Evolutionary conservation across 495 filamentous ascomycete species (phyloP).

Genomic region (Aspergillus leporis): DNA sequence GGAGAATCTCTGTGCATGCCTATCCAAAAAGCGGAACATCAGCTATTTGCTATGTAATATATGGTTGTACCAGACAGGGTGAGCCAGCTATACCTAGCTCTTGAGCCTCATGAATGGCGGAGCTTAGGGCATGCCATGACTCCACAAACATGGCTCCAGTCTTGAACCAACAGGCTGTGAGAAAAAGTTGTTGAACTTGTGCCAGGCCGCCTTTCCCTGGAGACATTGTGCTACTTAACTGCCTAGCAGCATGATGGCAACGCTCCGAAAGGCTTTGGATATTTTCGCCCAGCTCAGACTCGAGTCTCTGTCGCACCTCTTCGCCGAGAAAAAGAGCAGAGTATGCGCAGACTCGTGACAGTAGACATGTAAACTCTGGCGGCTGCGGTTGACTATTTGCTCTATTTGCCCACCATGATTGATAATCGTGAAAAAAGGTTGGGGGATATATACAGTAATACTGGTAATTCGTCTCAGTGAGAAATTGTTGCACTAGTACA

Average conservation of each 20-base stretch:
- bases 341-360: conserved; percentile 54
- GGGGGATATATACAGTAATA: conserved; percentile 53
- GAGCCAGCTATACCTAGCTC: conserved; percentile 41
- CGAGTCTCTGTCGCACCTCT: conserved; percentile 42
- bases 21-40: conserved; percentile 13
- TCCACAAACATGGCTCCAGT: conserved; percentile 53
- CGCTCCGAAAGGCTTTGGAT: conserved; percentile 38
- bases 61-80: background rate
- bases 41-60: background rate
- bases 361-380: conserved; percentile 50
- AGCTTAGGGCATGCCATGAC: conserved; percentile 50
- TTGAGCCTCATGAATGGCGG: conserved; percentile 50
- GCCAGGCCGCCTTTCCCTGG: conserved; percentile 48
- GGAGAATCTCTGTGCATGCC: conserved; percentile 47
- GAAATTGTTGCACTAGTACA: conserved; percentile 49
- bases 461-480: conserved; percentile 48
- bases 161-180: conserved; percentile 54
- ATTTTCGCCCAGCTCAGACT: conserved; percentile 45
- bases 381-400: conserved; percentile 29
- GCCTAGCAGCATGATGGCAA: conserved; percentile 45
- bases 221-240: conserved; percentile 44
- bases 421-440: conserved; percentile 48
- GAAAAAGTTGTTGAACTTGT: conserved; percentile 53
- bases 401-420: conserved; percentile 47
- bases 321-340: conserved; percentile 44